Evolutionary conservation across 2,329 filamentous ascomycete genomes (phyloP), one percentile per base, ranked within the genome.

Genomic region (Emmonsia crescens): DNA sequence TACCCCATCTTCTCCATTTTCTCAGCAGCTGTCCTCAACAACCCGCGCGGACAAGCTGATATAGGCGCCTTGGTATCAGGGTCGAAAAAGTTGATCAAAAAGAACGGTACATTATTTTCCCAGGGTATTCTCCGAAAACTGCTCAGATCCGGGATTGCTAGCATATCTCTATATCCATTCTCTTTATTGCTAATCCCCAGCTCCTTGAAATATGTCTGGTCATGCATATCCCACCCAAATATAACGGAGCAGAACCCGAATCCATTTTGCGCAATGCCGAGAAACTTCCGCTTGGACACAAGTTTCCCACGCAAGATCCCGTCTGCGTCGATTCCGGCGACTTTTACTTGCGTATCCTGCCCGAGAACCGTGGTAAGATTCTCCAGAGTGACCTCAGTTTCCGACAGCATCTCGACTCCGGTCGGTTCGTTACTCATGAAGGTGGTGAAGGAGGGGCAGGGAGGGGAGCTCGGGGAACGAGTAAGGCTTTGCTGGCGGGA

Each of bases 181-280:
- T 90, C 87, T 67, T 89, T 89, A 77, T 96, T 96, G 76, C 89
- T 94, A 74, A 96, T 88, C 70, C 84, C 83, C 65, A 96, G 83
- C 76, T 96, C 91, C 68, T 83, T 85, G 73, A 89, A 87, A 75
- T 96, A 96, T 12, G 90, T 95, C 78, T 85, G 82, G 71, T 96
- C 92, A 75, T 96, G 91, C 90, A 96, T 96, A 76, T 96, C 91
- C 92, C 92, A 96, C 73, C 92, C 91, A 70, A 96, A 96, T 66
- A 96, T 85, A 67, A 96, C 91, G 24, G 89, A 94, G 79, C 92
- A 96, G 80, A 96, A 96, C 60, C 91, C 92, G 69, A 96, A 96
- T 59, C 91, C 92, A 52, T 85, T 82, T 49, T 83, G 76, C n/a
- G 87, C 87, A 60, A 96, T 83, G 36, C 89, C 90, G 44, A 96